Percentiles rank a stretch among this genome's conserved stretches.
These are phyloP conservation scores for Filobasidium floriforme DNA, from an alignment of 768 basidiomycete genomes.

Conservation along the genomic window DNA sequence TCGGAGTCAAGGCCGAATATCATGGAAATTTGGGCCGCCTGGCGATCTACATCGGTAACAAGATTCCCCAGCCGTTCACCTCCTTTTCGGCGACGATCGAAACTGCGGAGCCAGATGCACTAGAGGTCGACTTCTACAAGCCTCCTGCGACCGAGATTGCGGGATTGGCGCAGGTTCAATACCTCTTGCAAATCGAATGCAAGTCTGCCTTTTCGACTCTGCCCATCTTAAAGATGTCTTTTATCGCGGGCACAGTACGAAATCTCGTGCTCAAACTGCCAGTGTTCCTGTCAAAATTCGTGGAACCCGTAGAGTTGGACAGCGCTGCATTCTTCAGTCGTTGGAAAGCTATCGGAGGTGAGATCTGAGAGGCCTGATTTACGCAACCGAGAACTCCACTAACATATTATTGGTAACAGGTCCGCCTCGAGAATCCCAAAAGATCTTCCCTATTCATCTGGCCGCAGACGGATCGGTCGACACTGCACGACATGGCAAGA, in stretches of 20 bases:
- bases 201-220: constrained; percentile 65
- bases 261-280: constrained; percentile 75
- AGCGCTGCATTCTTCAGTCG: constrained; percentile 88
- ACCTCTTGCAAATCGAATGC: constrained; percentile 89
- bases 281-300: constrained; percentile 79
- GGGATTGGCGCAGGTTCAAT: constrained; percentile 80
- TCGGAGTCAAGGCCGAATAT: constrained; percentile 93
- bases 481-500: constrained; percentile 60
- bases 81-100: constrained; percentile 77
- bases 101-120: constrained; percentile 63
- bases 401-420: constrained; percentile 41
- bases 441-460: constrained; percentile 71
- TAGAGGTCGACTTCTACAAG: constrained; percentile 79
- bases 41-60: constrained; percentile 94
- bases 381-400: background rate
- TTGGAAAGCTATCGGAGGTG: constrained; percentile 89
- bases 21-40: constrained; percentile 90
- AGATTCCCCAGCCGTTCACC: constrained; percentile 76
- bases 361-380: constrained; percentile 3
- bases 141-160: constrained; percentile 75
- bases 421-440: constrained; percentile 82
- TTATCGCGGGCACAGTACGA: constrained; percentile 85
- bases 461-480: constrained; percentile 65
- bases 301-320: constrained; percentile 82
- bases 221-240: constrained; percentile 79